phyloP scores from a whole-genome alignment of 805 yeast genomes.

The Starmerella kuoi region DNA sequence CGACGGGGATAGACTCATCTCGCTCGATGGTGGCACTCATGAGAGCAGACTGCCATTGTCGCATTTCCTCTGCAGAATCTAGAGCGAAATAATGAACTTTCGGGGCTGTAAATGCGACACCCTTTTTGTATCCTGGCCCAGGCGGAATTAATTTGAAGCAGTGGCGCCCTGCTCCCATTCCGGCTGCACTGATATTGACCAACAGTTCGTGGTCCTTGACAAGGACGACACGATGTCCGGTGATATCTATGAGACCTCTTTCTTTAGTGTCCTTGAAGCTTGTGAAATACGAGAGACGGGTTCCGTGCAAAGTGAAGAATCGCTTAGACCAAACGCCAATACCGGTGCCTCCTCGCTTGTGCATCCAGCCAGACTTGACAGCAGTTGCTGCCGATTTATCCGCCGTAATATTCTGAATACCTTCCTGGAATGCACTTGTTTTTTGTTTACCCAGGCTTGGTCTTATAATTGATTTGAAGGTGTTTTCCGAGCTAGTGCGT shows the following conservation, averaged over 20 bases:
- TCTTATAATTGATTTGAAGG: slow-evolving; percentile 26
- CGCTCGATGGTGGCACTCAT: slow-evolving; percentile 94
- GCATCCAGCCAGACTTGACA: slow-evolving; percentile 87
- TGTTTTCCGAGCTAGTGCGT: slow-evolving; percentile 9
- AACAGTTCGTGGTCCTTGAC: slow-evolving; percentile 64
- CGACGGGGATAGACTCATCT: slow-evolving; percentile 83
- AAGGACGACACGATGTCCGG: slow-evolving; percentile 84
- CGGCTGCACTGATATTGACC: slow-evolving; percentile 78
- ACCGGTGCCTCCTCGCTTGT: slow-evolving; percentile 73
- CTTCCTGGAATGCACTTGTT: slow-evolving; percentile 48
- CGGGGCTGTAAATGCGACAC: slow-evolving; percentile 91
- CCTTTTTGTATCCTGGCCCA: slow-evolving; percentile 91
- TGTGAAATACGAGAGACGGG: slow-evolving; percentile 78
- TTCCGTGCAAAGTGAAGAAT: slow-evolving; percentile 77
- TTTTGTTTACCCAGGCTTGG: slow-evolving; percentile 27
- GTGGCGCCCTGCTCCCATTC: slow-evolving; percentile 85
- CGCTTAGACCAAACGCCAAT: slow-evolving; percentile 88
- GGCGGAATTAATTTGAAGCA: slow-evolving; percentile 93
- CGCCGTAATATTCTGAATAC: slow-evolving; percentile 64
- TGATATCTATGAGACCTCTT: slow-evolving; percentile 87
- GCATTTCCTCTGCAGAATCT: slow-evolving; percentile 80
- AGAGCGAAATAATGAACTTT: slow-evolving; percentile 94
- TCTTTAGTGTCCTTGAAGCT: slow-evolving; percentile 69
- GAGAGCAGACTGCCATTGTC: slow-evolving; percentile 87
- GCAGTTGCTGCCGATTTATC: slow-evolving; percentile 67